Evolutionary conservation across 2,329 filamentous ascomycete species (phyloP).

Genomic region (Xylaria polymorpha): DNA sequence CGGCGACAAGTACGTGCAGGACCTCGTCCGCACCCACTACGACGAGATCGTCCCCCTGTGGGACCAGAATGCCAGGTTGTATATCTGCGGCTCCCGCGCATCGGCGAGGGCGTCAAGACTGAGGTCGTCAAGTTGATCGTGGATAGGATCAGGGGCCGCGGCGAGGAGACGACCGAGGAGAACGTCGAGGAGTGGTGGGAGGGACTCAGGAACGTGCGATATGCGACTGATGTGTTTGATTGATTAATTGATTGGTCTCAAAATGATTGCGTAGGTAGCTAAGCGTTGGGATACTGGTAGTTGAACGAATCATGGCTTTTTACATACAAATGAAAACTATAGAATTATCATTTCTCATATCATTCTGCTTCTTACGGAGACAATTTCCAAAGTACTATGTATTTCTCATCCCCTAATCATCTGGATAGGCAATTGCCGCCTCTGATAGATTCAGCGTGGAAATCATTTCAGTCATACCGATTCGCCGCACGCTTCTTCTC

Average conservation of each 20-base stretch:
- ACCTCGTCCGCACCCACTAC: constrained; percentile 54
- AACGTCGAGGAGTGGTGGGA: constrained; percentile 61
- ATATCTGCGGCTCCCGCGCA: constrained; percentile 71
- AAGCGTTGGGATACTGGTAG: background rate
- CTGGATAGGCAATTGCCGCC: too few relatives aligned
- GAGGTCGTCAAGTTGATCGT: constrained; percentile 52
- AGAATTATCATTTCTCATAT: background rate
- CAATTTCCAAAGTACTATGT: too few relatives aligned
- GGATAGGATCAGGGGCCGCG: constrained; percentile 45
- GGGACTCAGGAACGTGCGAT: constrained; percentile 64
- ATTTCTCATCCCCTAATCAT: too few relatives aligned
- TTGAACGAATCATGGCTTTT: background rate
- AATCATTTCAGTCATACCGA: too few relatives aligned
- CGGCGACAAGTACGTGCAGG: constrained; percentile 62
- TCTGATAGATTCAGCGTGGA: too few relatives aligned
- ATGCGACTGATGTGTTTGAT: constrained; percentile 71
- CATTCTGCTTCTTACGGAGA: background rate
- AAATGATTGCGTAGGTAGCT: background rate
- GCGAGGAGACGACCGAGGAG: constrained; percentile 52
- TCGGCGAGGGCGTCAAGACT: constrained; percentile 61
- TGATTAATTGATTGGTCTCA: constrained; percentile 42
- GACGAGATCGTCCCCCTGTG: constrained; percentile 55
- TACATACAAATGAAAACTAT: background rate
- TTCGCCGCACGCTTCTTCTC: too few relatives aligned
- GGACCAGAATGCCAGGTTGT: constrained; percentile 64